Conservation (phyloP, 2,329 filamentous ascomycete species). For the Diplodia sapinea region DNA sequence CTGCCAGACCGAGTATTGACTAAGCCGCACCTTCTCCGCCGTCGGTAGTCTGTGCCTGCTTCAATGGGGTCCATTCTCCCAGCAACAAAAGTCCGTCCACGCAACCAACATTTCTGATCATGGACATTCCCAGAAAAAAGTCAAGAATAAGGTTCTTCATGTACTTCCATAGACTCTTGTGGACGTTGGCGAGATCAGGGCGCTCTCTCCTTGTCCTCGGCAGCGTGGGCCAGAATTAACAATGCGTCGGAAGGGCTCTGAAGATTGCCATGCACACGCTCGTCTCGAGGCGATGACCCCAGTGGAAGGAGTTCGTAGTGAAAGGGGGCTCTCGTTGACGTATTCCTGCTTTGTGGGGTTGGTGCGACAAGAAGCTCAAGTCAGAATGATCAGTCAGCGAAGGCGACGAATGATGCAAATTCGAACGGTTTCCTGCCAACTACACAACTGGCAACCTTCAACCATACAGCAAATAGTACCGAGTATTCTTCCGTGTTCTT, state of each 20-base stretch:
- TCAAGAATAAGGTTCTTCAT: conserved; percentile 25
- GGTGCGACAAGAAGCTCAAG: too few relatives aligned
- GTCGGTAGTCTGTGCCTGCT: conserved; percentile 22
- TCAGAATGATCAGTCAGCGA: too few relatives aligned
- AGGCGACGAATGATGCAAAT: too few relatives aligned
- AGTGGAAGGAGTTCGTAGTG: neutral
- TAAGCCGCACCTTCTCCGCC: conserved; percentile 31
- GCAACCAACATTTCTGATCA: conserved; percentile 30
- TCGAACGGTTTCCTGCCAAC: too few relatives aligned
- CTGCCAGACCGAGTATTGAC: conserved; percentile 31
- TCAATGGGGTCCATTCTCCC: conserved; percentile 31
- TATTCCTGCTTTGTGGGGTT: neutral
- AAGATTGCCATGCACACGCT: conserved; percentile 1
- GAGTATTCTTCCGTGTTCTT: too few relatives aligned
- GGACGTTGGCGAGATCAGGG: conserved; percentile 20
- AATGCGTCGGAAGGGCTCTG: conserved; percentile 31
- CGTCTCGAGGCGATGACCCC: neutral
- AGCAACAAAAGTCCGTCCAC: conserved; percentile 32
- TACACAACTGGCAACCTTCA: too few relatives aligned
- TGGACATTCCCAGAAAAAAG: conserved; percentile 27
- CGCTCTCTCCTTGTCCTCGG: conserved; percentile 30
- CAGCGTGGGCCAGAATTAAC: conserved; percentile 30
- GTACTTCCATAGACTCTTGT: conserved; percentile 29
- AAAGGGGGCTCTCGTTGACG: neutral
- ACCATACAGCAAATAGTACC: too few relatives aligned